These are phyloP conservation scores for Myxozyma monticola DNA, from an alignment of 805 yeast genomes.

Conservation along the genomic window DNA sequence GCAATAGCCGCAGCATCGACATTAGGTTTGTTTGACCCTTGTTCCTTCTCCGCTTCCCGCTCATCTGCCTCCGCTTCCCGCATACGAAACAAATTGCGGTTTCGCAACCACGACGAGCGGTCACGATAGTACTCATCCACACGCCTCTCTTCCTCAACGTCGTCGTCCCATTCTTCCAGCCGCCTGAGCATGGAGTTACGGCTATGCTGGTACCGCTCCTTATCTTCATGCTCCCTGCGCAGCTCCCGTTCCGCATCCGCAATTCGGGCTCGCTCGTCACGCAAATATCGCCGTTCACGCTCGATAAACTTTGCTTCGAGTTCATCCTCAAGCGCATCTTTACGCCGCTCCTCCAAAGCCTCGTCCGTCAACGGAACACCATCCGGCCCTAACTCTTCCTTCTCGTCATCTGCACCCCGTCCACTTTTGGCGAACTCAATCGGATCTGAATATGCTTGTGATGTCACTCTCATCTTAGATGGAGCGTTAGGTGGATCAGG, in stretches of 20 bases:
- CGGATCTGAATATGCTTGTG: constrained; percentile 11
- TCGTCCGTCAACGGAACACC: constrained; percentile 23
- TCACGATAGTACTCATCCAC: constrained; percentile 31
- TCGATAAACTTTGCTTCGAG: constrained; percentile 24
- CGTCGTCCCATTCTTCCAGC: constrained; percentile 31
- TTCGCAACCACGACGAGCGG: constrained; percentile 27
- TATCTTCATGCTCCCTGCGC: constrained; percentile 23
- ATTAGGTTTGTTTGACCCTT: not conserved
- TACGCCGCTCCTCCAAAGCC: constrained; percentile 22
- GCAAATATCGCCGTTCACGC: constrained; percentile 27
- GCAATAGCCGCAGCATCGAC: not conserved
- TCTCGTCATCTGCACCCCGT: not conserved
- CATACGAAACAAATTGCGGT: constrained; percentile 20
- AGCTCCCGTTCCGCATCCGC: constrained; percentile 28
- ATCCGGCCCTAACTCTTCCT: constrained; percentile 15
- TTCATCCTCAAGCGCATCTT: constrained; percentile 20
- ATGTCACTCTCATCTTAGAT: constrained; percentile 4
- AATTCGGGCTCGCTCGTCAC: constrained; percentile 25
- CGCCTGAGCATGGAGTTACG: constrained; percentile 8
- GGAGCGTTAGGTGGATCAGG: constrained; percentile 9
- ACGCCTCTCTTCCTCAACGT: constrained; percentile 20
- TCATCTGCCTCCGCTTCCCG: constrained; percentile 29
- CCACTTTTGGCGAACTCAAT: constrained; percentile 13
- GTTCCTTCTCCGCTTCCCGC: constrained; percentile 23
- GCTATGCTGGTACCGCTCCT: constrained; percentile 9